Evolutionary conservation across 768 basidiomycete genomes (phyloP).

Genomic region (Mrakia hoshinonis): DNA sequence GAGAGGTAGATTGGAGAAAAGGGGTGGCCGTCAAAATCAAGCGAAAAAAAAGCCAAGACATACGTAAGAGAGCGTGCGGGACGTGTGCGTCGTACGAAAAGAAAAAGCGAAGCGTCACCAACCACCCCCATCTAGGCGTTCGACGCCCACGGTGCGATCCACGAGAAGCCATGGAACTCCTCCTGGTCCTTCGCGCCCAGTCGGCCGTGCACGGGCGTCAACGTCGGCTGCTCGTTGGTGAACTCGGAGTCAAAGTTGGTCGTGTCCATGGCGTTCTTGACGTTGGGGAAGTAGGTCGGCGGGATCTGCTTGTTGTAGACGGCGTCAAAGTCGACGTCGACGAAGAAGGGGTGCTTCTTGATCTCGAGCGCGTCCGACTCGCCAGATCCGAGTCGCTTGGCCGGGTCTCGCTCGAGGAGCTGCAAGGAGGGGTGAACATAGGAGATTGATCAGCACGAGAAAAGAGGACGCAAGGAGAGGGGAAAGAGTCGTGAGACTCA

Average conservation of each 20-base stretch:
- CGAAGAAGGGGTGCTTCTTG: slow-evolving; percentile 96
- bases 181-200: slow-evolving; percentile 80
- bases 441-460: background rate
- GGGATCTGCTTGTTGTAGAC: slow-evolving; percentile 95
- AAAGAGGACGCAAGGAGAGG: background rate
- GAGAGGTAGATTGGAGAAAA: background rate
- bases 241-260: slow-evolving; percentile 88
- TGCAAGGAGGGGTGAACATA: slow-evolving; percentile 38
- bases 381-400: slow-evolving; percentile 78
- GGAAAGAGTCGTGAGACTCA: slow-evolving; percentile 42
- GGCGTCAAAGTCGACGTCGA: slow-evolving; percentile 94
- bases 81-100: background rate
- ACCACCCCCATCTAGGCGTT: background rate
- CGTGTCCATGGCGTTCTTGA: slow-evolving; percentile 77
- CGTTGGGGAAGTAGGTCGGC: slow-evolving; percentile 92
- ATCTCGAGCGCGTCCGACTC: slow-evolving; percentile 94
- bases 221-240: slow-evolving; percentile 88
- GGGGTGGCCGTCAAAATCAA: too few species aligned
- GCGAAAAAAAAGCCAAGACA: background rate
- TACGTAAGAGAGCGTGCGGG: background rate
- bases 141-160: background rate
- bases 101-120: background rate
- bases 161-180: slow-evolving; percentile 95
- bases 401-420: slow-evolving; percentile 86
- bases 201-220: slow-evolving; percentile 95